Percentiles rank a stretch among this genome's conserved stretches.
These are phyloP conservation scores for Epichloe sibirici DNA, from an alignment of 2,329 filamentous ascomycete genomes.

Conservation along the genomic window DNA sequence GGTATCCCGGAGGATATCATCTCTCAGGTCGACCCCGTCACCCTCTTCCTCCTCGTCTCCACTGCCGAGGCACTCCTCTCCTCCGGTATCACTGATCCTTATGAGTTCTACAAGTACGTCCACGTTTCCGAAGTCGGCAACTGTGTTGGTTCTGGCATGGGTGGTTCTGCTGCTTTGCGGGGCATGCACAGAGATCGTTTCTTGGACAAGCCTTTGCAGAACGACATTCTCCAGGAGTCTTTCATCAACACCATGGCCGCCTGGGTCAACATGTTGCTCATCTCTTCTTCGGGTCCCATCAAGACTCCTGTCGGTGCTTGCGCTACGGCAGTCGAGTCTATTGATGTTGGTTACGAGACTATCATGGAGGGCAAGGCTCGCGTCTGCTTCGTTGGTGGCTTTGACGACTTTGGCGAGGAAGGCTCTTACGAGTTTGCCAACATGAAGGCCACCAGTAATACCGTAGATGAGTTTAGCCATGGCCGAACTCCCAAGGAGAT, in stretches of 20 bases:
- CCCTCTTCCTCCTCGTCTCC: conserved; percentile 86
- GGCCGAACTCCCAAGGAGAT: conserved; percentile 93
- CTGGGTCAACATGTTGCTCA: conserved; percentile 97
- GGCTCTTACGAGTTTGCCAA: conserved; percentile 99
- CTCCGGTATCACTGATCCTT: conserved; percentile 93
- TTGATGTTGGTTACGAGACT: conserved; percentile 96
- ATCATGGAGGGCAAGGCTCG: conserved; percentile 97
- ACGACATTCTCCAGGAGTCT: conserved; percentile 96
- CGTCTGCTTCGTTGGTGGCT: conserved; percentile 94
- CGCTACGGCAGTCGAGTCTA: conserved; percentile 90
- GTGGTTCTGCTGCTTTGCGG: conserved; percentile 80
- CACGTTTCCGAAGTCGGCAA: conserved; percentile 97
- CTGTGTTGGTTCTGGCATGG: conserved; percentile 96
- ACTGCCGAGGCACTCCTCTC: conserved; percentile 85
- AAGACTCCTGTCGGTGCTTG: conserved; percentile 98
- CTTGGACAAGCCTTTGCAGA: conserved; percentile 94
- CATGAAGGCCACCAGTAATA: conserved; percentile 99
- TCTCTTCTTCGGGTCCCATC: conserved; percentile 95
- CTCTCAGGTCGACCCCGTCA: conserved; percentile 91
- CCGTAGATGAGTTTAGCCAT: conserved; percentile 89
- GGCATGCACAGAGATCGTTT: conserved; percentile 98
- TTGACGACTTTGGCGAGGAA: conserved; percentile 98
- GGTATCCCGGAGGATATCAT: conserved; percentile 97
- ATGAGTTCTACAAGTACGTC: conserved; percentile 99
- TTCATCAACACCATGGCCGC: conserved; percentile 99